Base-by-base conservation (phyloP, 495 filamentous ascomycete genomes). In the Cryomyces antarcticus region DNA sequence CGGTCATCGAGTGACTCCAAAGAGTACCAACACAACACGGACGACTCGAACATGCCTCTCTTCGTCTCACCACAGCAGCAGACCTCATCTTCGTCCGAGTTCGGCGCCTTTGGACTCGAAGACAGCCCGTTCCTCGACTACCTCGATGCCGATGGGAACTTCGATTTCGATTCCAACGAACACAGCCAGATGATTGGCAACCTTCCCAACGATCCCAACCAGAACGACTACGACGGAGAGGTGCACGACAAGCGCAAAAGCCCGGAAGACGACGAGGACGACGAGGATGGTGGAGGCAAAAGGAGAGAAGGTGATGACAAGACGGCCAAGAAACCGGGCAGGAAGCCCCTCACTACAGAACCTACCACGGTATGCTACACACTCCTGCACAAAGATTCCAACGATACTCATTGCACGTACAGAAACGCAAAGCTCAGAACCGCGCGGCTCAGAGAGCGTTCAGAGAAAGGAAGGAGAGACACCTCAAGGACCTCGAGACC, bases 351-450 rank as follows among this genome's bases (percentile, higher is more conserved):
- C 53, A 96, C 82, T 39, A 85, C 81, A 33, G 89, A 99, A 49
- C 89, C 89, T 7, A 96, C 84, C 45, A 89, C 89, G 48, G 87
- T 95, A 77, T 66, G 85, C 68, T 39, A 49, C 45, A 30, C 28
- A 43, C 38, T 37, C 42, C 30, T 33, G 39, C 37, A 24, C 11
- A 24, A 24, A 24, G 17, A 24, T 1, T 2, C 17, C 17, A 24
- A 24, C 13, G 30, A 52, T 38, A 56, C 71, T 77, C 59, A 81
- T 60, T 31, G 28, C 7, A 39, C n/a, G 2, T 5, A 27, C 52
- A 95, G 87, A 99, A 99, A 66, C 82, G 89, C 49, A 99, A 99
- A 63, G 89, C 92, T 7, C 89, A 99, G 56, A 99, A 99, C 51
- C 79, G 89, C 45, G 89, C 92, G 1, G 89, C 89, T 28, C 89